These are phyloP conservation scores for Aeminium ludgeri DNA, from an alignment of 495 filamentous ascomycete species.

Conservation along the genomic window DNA sequence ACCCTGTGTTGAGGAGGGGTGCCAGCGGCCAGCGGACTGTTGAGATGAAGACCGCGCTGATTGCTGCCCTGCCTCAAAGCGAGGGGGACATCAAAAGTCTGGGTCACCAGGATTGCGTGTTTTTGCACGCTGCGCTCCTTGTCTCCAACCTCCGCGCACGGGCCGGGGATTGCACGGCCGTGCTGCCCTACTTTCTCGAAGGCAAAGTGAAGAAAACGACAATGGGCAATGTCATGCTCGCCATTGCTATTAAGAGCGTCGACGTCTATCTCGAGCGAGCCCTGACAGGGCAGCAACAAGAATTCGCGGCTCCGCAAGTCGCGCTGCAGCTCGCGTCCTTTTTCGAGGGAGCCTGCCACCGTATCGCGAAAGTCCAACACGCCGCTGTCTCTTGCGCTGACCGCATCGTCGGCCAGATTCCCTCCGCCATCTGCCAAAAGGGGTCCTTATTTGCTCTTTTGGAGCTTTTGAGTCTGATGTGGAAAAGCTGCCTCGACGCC, in stretches of 20 bases:
- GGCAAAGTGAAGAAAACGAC: slow-evolving; percentile 62
- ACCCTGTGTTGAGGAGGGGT: slow-evolving; percentile 72
- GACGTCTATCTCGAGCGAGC: slow-evolving; percentile 57
- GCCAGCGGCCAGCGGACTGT: slow-evolving; percentile 56
- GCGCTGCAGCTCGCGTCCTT: slow-evolving; percentile 72
- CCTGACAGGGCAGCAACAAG: slow-evolving; percentile 47
- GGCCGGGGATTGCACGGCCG: slow-evolving; percentile 71
- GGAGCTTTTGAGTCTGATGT: slow-evolving; percentile 83
- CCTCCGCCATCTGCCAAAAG: slow-evolving; percentile 78
- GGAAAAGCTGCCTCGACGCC: slow-evolving; percentile 79
- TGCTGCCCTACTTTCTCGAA: slow-evolving; percentile 80
- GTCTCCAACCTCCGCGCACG: slow-evolving; percentile 71
- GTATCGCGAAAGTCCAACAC: slow-evolving; percentile 74
- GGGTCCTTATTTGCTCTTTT: slow-evolving; percentile 79
- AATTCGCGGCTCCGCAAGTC: slow-evolving; percentile 69
- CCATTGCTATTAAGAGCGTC: slow-evolving; percentile 57
- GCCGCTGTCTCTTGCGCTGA: slow-evolving; percentile 68
- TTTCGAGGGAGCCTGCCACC: slow-evolving; percentile 77
- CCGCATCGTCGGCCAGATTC: slow-evolving; percentile 63
- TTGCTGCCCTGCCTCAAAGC: slow-evolving; percentile 51
- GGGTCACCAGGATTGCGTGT: slow-evolving; percentile 75
- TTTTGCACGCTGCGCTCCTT: slow-evolving; percentile 70
- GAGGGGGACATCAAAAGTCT: slow-evolving; percentile 62
- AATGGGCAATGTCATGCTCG: slow-evolving; percentile 72
- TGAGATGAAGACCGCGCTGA: slow-evolving; percentile 64